These are phyloP conservation scores for Rosa rugosa DNA, from an alignment of 306 rosid genomes.

Conservation along the genomic window DNA sequence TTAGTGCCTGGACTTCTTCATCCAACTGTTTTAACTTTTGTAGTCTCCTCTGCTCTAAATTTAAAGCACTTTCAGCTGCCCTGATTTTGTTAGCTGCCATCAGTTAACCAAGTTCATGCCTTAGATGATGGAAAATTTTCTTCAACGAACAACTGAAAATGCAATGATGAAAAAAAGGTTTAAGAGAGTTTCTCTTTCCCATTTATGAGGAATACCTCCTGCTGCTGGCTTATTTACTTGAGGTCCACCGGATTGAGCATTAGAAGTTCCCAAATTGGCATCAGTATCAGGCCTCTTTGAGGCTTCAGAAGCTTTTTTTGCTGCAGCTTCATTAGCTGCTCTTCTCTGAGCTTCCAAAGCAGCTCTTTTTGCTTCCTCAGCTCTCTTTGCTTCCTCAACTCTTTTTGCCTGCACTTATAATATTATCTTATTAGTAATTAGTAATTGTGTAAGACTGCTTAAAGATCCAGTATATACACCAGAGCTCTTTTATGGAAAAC, in stretches of 20 bases:
- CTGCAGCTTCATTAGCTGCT: conserved; percentile 54
- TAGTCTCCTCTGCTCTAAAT: conserved; percentile 62
- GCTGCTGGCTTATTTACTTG: conserved; percentile 24
- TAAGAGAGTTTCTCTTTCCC: neutral
- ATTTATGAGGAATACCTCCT: conserved; percentile 28
- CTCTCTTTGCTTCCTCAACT: conserved; percentile 78
- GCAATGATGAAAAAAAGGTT: neutral
- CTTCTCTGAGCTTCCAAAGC: conserved; percentile 68
- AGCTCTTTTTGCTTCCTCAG: conserved; percentile 72
- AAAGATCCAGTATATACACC: neutral
- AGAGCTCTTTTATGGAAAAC: neutral
- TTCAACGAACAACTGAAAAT: conserved; percentile 15
- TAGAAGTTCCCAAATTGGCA: conserved; percentile 31
- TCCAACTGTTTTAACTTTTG: conserved; percentile 58
- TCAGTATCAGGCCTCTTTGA: neutral
- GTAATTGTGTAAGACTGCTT: neutral
- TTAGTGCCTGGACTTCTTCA: conserved; percentile 50
- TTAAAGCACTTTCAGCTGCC: conserved; percentile 69
- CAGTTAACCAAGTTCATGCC: conserved; percentile 21
- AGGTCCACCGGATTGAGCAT: conserved; percentile 36
- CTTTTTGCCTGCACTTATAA: conserved; percentile 58
- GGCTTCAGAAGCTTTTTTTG: conserved; percentile 40
- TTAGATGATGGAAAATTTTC: conserved; percentile 18
- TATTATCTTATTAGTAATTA: neutral
- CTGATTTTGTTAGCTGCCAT: conserved; percentile 53